Base-by-base conservation (phyloP, 2,329 filamentous ascomycete genomes). In the Lachnellula suecica region DNA sequence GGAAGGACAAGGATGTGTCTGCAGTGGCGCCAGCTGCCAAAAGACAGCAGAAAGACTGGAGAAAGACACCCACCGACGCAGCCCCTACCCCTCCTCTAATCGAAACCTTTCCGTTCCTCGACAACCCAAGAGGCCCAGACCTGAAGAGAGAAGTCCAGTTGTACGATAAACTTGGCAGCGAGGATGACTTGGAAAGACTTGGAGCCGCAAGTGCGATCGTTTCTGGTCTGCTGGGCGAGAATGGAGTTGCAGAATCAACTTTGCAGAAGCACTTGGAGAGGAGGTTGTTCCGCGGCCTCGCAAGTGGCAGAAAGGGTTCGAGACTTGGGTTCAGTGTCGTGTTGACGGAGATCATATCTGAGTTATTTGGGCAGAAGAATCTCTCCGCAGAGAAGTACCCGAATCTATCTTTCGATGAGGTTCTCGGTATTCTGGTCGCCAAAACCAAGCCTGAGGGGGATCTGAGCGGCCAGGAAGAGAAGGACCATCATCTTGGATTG, bases 271-370 rank as follows among this genome's bases (percentile, higher is more conserved):
- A 87, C 61, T 71, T 87, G 25, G 80, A 83, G 58, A 81, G 82
- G 66, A 80, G 88, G 23, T 76, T 99, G 34, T 90, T 97, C 68
- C 84, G 89, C 49, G 94, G 94, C 37, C 83, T 97, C 17, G 91
- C 92, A 56, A 97, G 91, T 68, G 87, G 91, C 49, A 85, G 91
- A 52, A 96, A 96, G 73, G 90, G 89, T 11, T 91, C 93, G 17
- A 82, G 94, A 23, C 74, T 94, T 46, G 94, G 94, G 3, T 97
- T 96, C 69, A 96, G 91, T 49, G 79, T 97, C 50, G 93, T 93
- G 0, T 74, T 97, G 60, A 88, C 91, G 0, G 92, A 97, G 70
- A 74, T 95, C 8, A 68, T 96, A 41, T 78, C 82, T 4, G 83
- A 93, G 64, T 72, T 92, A 4, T 88, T 88, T 63, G 82, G 82